A percentile compares a stretch with the other conserved stretches of the same genome.
These are phyloP conservation scores for Dalechampia spathulata DNA, from an alignment of 441 rosid species.

Conservation along the genomic window DNA sequence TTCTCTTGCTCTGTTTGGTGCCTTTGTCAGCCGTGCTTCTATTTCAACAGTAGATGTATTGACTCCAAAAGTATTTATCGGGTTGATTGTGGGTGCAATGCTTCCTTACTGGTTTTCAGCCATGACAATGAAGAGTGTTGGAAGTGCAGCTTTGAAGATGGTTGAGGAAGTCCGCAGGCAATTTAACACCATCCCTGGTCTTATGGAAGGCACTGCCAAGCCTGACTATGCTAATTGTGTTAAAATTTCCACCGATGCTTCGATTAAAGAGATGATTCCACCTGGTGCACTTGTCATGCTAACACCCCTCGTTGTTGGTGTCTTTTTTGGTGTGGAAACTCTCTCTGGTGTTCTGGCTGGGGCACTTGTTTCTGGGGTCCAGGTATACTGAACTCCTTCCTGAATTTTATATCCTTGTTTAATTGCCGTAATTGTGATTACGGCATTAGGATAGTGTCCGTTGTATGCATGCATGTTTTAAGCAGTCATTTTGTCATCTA, in stretches of 20 bases:
- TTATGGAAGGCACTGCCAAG: constrained; percentile 52
- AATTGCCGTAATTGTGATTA: background rate
- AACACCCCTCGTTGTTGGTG: constrained; percentile 63
- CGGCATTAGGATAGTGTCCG: background rate
- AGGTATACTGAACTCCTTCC: constrained; percentile 27
- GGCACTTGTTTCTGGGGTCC: constrained; percentile 60
- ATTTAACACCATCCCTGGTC: constrained; percentile 62
- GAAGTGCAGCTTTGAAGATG: constrained; percentile 74
- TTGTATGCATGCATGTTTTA: background rate
- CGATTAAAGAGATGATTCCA: constrained; percentile 66
- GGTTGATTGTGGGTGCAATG: constrained; percentile 61
- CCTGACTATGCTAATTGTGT: constrained; percentile 73
- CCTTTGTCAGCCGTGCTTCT: constrained; percentile 58
- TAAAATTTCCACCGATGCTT: constrained; percentile 71
- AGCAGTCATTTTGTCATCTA: background rate
- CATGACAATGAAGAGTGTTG: constrained; percentile 77
- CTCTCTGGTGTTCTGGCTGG: constrained; percentile 71
- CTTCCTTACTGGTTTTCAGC: constrained; percentile 77
- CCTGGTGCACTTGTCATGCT: constrained; percentile 75
- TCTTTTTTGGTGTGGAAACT: constrained; percentile 64
- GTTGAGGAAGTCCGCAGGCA: constrained; percentile 71
- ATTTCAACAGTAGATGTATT: constrained; percentile 51
- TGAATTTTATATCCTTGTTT: background rate
- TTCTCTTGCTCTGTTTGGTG: constrained; percentile 61
- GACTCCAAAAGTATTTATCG: constrained; percentile 60